Evolutionary conservation across 352 stramenopile species (phyloP).

Genomic region (Globisporangium camurandrum): DNA sequence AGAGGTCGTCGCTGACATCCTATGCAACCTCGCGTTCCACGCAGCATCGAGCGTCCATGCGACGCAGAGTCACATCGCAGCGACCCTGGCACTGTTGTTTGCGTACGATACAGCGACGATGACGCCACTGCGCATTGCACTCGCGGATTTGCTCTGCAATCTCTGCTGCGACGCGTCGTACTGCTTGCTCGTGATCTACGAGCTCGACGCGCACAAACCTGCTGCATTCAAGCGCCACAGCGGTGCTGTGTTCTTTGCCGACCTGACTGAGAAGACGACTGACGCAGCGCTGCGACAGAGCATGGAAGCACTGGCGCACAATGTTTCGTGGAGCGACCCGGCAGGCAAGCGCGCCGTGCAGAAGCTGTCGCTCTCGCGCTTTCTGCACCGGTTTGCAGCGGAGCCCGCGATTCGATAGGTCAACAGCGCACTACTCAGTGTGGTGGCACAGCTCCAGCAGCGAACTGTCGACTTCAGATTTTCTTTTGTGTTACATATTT

Average conservation of each 20-base stretch:
- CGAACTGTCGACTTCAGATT: too few relatives aligned
- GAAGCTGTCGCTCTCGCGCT: constrained; percentile 61
- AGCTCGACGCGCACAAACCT: constrained; percentile 53
- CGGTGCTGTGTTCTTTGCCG: constrained; percentile 48
- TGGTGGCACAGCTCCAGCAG: too few relatives aligned
- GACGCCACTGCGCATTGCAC: constrained; percentile 23
- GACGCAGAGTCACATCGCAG: constrained; percentile 22
- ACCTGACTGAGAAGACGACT: constrained; percentile 29
- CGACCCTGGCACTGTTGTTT: constrained; percentile 31
- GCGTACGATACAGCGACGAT: not conserved
- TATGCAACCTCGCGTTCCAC: constrained; percentile 28
- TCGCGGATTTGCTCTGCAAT: constrained; percentile 58
- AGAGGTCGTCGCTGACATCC: constrained; percentile 32
- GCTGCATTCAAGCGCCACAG: constrained; percentile 28
- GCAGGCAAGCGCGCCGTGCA: constrained; percentile 57
- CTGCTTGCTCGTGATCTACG: constrained; percentile 58
- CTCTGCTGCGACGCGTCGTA: constrained; percentile 34
- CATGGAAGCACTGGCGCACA: constrained; percentile 60
- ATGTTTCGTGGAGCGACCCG: constrained; percentile 67
- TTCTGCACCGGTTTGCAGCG: constrained; percentile 38
- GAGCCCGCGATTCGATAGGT: constrained; percentile 33
- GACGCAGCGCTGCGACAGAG: constrained; percentile 43
- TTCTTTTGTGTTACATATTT: too few relatives aligned
- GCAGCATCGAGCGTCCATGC: constrained; percentile 9
- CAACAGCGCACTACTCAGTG: too few relatives aligned